Conservation (phyloP, 257 asterid genomes). For the Solanum chaucha region DNA sequence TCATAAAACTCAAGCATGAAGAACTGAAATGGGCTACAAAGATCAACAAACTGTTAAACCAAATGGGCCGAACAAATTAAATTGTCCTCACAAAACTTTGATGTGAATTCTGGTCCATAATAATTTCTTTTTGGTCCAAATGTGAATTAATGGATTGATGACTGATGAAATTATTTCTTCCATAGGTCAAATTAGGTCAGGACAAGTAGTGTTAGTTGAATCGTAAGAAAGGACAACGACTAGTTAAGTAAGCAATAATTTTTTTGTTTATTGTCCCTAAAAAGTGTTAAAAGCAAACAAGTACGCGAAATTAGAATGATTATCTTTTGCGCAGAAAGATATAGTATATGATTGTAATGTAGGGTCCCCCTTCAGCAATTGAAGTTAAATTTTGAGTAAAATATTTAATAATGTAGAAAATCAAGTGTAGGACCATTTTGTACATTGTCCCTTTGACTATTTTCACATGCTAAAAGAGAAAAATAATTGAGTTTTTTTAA, state of each 20-base stretch:
- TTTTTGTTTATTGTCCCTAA: background rate
- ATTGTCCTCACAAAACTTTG: background rate
- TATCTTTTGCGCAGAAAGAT: background rate
- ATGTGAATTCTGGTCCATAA: background rate
- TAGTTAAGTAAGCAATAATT: background rate
- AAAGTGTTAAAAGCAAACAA: background rate
- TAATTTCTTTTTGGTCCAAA: background rate
- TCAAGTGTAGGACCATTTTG: background rate
- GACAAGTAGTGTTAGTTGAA: background rate
- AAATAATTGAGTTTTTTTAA: background rate
- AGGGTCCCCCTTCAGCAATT: background rate
- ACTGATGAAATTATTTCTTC: background rate
- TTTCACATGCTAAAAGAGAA: background rate
- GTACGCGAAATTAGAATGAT: background rate
- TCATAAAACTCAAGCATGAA: background rate
- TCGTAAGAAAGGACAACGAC: background rate
- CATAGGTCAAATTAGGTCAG: background rate
- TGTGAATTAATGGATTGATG: background rate
- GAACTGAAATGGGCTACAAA: background rate
- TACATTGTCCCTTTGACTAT: background rate
- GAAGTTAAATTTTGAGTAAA: background rate
- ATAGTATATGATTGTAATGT: background rate
- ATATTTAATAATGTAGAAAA: background rate
- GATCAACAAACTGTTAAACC: background rate
- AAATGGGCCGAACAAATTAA: too few species aligned